phyloP scores from a whole-genome alignment of 2,329 filamentous ascomycete genomes.

The Alternaria viburni region DNA sequence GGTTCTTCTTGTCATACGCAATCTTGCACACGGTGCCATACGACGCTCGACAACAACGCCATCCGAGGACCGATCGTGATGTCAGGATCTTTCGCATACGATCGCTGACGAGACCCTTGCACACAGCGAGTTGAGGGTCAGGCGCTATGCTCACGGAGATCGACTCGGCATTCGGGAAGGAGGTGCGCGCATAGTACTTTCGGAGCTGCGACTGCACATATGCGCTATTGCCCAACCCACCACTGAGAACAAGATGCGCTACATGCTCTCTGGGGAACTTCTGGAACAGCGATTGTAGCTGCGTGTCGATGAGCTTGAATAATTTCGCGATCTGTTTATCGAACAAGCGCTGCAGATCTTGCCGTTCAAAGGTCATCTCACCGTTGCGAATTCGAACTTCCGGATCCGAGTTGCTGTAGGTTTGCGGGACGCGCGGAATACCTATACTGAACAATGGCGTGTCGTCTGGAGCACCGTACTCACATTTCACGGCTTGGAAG shows the following conservation, averaged over 20 bases:
- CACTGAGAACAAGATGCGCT: slow-evolving; percentile 50
- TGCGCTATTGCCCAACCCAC: slow-evolving; percentile 51
- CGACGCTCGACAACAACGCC: slow-evolving; percentile 46
- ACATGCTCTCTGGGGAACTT: slow-evolving; percentile 40
- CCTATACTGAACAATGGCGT: slow-evolving; percentile 45
- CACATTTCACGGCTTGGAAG: slow-evolving; percentile 51
- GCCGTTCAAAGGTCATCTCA: slow-evolving; percentile 42
- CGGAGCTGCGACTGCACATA: slow-evolving; percentile 50
- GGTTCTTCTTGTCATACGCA: slow-evolving; percentile 43
- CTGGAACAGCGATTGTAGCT: slow-evolving; percentile 38
- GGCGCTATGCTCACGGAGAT: slow-evolving; percentile 47
- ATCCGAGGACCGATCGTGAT: slow-evolving; percentile 52
- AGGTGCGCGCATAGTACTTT: slow-evolving; percentile 39
- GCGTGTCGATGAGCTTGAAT: slow-evolving; percentile 44
- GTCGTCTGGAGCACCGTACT: slow-evolving; percentile 47
- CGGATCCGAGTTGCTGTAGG: slow-evolving; percentile 41
- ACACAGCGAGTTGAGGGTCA: slow-evolving; percentile 63
- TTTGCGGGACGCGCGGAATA: slow-evolving; percentile 41
- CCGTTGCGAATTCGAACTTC: slow-evolving; percentile 41
- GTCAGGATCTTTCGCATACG: slow-evolving; percentile 57
- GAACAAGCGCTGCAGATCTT: slow-evolving; percentile 44
- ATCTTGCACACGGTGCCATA: slow-evolving; percentile 50
- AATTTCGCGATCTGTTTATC: slow-evolving; percentile 47
- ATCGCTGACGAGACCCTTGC: slow-evolving; percentile 60
- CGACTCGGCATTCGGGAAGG: slow-evolving; percentile 28